phyloP scores from a whole-genome alignment of 345 rosid genomes.

The Adansonia digitata region DNA sequence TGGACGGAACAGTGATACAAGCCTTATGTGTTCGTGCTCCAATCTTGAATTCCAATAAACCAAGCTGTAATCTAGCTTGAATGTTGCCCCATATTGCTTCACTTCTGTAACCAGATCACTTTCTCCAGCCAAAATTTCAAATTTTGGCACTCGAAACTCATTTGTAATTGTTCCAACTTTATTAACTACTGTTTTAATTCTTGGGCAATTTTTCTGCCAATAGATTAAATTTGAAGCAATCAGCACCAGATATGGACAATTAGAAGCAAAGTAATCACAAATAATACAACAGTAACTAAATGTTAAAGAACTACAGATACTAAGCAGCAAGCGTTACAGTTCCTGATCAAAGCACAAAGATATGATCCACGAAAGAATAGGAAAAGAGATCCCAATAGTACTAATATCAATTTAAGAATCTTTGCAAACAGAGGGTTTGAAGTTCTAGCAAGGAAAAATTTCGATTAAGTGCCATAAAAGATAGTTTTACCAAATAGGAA shows the following conservation, averaged over 20 bases:
- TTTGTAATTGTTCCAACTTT: slow-evolving; percentile 78
- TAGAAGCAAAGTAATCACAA: slow-evolving; percentile 5
- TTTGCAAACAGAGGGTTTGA: background rate
- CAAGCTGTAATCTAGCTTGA: slow-evolving; percentile 80
- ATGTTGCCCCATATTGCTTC: slow-evolving; percentile 85
- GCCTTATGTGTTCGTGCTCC: slow-evolving; percentile 86
- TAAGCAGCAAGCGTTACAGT: background rate
- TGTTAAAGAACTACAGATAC: background rate
- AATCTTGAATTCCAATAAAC: slow-evolving; percentile 96
- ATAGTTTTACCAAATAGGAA: background rate
- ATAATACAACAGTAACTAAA: background rate
- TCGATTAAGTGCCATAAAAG: background rate
- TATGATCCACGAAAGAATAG: slow-evolving; percentile 2
- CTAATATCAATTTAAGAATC: background rate
- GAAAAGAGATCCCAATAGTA: slow-evolving; percentile 2
- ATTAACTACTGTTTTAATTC: slow-evolving; percentile 77
- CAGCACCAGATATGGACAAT: background rate
- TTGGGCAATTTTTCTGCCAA: slow-evolving; percentile 83
- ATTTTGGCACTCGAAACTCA: slow-evolving; percentile 89
- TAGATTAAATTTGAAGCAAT: background rate
- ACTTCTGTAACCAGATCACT: slow-evolving; percentile 80
- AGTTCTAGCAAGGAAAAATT: background rate
- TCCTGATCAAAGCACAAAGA: background rate
- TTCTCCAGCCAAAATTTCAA: slow-evolving; percentile 89
- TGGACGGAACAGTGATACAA: slow-evolving; percentile 63